Evolutionary conservation across 106 monocot genomes (phyloP).

Genomic region (Acorus calamus): DNA sequence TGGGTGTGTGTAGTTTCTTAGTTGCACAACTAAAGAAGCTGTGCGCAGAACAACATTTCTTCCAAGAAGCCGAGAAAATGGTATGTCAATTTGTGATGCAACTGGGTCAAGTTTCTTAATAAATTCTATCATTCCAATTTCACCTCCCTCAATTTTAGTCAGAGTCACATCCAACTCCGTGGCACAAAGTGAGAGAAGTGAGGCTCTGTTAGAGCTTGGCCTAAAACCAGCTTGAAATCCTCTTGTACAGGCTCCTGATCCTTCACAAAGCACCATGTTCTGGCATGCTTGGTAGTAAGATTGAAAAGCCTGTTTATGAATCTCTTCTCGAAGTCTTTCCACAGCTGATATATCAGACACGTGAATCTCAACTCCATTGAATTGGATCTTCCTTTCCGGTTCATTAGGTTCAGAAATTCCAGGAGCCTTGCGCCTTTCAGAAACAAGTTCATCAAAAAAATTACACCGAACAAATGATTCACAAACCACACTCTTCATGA

Average conservation of each 20-base stretch:
- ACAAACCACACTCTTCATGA: constrained; percentile 78
- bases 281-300: constrained; percentile 82
- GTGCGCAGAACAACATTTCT: constrained; percentile 57
- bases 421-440: constrained; percentile 7
- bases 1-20: constrained; percentile 84
- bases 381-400: constrained; percentile 29
- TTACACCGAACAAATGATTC: constrained; percentile 52
- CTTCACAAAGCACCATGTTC: constrained; percentile 46
- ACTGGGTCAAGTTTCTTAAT: constrained; percentile 65
- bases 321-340: constrained; percentile 58
- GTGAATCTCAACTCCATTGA: constrained; percentile 48
- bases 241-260: constrained; percentile 69
- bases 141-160: constrained; percentile 64
- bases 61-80: constrained; percentile 86
- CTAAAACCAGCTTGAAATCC: constrained; percentile 93
- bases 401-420: constrained; percentile 26
- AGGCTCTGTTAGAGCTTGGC: constrained; percentile 58
- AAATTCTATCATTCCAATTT: constrained; percentile 84
- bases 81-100: constrained; percentile 57
- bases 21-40: constrained; percentile 37
- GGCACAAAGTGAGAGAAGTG: constrained; percentile 62
- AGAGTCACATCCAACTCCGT: constrained; percentile 75
- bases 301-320: constrained; percentile 60
- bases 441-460: constrained; percentile 56
- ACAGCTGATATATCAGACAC: constrained; percentile 16